Percentiles rank a stretch among this genome's conserved stretches.
Conservation (phyloP, 345 rosid genomes). For the Chamaenerion angustifolium region DNA sequence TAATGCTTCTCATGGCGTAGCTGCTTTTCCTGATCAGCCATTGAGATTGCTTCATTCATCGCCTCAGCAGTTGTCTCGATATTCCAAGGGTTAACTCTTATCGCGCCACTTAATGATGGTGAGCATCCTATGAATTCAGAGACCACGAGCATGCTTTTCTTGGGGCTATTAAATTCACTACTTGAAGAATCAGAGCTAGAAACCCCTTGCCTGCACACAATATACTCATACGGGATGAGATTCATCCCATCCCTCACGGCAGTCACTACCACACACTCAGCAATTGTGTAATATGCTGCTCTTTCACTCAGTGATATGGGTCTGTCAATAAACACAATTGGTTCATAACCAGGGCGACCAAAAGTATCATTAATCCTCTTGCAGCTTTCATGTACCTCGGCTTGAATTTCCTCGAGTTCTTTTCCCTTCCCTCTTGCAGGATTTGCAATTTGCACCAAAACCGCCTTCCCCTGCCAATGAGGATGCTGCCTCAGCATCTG, state of each 20-base stretch:
- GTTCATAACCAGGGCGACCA: slow-evolving; percentile 50
- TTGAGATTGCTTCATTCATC: slow-evolving; percentile 60
- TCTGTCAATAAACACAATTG: slow-evolving; percentile 49
- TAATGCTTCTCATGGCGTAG: slow-evolving; percentile 95
- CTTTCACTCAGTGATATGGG: slow-evolving; percentile 47
- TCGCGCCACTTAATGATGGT: slow-evolving; percentile 73
- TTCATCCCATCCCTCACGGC: slow-evolving; percentile 84
- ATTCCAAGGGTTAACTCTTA: slow-evolving; percentile 67
- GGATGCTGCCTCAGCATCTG: slow-evolving; percentile 62
- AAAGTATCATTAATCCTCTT: slow-evolving; percentile 51
- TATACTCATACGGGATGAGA: slow-evolving; percentile 62
- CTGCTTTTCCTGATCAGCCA: slow-evolving; percentile 48
- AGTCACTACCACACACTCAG: slow-evolving; percentile 63
- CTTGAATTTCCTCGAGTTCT: slow-evolving; percentile 55
- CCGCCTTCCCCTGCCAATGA: slow-evolving; percentile 57
- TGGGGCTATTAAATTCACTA: slow-evolving; percentile 25
- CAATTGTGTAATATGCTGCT: slow-evolving; percentile 51
- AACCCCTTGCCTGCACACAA: slow-evolving; percentile 56
- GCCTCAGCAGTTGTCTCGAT: slow-evolving; percentile 59
- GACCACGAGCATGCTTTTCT: slow-evolving; percentile 63
- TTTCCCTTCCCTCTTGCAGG: slow-evolving; percentile 63
- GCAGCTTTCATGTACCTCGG: slow-evolving; percentile 43
- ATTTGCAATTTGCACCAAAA: slow-evolving; percentile 55
- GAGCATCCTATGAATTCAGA: slow-evolving; percentile 82
- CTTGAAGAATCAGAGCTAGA: slow-evolving; percentile 19